These are phyloP conservation scores for Porogramme epimiltina DNA, from an alignment of 1,284 basidiomycete species.

Conservation along the genomic window DNA sequence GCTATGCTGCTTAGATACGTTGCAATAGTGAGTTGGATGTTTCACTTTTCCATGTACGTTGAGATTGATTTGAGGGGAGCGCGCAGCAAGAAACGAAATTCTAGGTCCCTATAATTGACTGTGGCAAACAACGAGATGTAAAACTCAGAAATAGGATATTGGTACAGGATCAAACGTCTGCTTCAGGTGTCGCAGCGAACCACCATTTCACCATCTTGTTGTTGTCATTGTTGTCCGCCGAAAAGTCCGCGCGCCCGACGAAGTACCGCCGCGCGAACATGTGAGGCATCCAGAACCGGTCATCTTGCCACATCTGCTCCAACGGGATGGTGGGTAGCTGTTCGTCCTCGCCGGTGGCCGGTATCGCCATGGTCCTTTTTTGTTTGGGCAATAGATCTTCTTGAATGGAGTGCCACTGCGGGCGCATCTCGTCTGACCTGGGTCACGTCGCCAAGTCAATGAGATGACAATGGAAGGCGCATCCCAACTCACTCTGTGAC, in stretches of 20 bases:
- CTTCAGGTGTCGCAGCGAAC: conserved; percentile 40
- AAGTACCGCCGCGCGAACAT: conserved; percentile 51
- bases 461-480: neutral
- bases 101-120: no score
- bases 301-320: conserved; percentile 66
- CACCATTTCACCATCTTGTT: conserved; percentile 52
- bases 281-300: conserved; percentile 61
- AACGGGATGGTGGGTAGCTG: conserved; percentile 46
- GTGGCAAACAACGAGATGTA: neutral
- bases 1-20: no score
- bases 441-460: neutral
- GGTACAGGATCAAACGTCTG: no score
- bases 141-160: no score
- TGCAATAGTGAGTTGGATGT: no score
- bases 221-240: conserved; percentile 24
- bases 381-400: conserved; percentile 7
- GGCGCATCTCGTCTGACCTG: conserved; percentile 73
- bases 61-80: no score
- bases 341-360: conserved; percentile 3
- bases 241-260: conserved; percentile 60
- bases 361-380: neutral
- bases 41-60: no score
- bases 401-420: conserved; percentile 58
- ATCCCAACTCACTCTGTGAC: conserved; percentile 56
- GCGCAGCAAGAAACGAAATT: no score